Evolutionary conservation across 371 early-diverging fungal species (phyloP).

Genomic region (Mucor irregularis): DNA sequence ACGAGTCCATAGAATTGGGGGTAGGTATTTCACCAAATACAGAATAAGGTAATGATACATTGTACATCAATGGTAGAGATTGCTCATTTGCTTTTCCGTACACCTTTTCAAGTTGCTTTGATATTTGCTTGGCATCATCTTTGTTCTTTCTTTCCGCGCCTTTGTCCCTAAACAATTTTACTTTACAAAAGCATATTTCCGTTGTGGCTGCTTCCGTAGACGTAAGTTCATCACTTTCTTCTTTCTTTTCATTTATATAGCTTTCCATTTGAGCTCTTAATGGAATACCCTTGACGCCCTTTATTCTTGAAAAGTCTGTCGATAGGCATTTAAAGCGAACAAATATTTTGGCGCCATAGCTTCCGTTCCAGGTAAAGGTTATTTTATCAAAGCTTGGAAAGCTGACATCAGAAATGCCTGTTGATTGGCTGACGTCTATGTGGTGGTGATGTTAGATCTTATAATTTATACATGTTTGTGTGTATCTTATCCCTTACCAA

Average conservation of each 20-base stretch:
- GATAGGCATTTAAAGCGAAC: constrained; percentile 73
- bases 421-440: constrained; percentile 43
- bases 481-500: constrained; percentile 38
- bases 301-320: constrained; percentile 75
- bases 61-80: constrained; percentile 36
- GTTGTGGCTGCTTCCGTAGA: not conserved
- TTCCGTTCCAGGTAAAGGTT: constrained; percentile 67
- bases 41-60: constrained; percentile 34
- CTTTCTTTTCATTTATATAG: not conserved
- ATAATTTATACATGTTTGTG: not conserved
- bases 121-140: constrained; percentile 66
- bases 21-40: constrained; percentile 30
- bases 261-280: constrained; percentile 64
- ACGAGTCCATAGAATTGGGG: constrained; percentile 12
- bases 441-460: not conserved
- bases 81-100: constrained; percentile 24
- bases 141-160: constrained; percentile 72
- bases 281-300: constrained; percentile 80
- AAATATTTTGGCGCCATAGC: constrained; percentile 61
- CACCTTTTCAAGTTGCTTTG: constrained; percentile 57
- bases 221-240: no score
- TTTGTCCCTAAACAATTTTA: constrained; percentile 77
- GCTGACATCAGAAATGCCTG: constrained; percentile 46
- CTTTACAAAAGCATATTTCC: constrained; percentile 59
- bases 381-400: constrained; percentile 65